These are phyloP conservation scores for Fomitopsis palustris DNA, from an alignment of 1,284 basidiomycete genomes.

Conservation along the genomic window DNA sequence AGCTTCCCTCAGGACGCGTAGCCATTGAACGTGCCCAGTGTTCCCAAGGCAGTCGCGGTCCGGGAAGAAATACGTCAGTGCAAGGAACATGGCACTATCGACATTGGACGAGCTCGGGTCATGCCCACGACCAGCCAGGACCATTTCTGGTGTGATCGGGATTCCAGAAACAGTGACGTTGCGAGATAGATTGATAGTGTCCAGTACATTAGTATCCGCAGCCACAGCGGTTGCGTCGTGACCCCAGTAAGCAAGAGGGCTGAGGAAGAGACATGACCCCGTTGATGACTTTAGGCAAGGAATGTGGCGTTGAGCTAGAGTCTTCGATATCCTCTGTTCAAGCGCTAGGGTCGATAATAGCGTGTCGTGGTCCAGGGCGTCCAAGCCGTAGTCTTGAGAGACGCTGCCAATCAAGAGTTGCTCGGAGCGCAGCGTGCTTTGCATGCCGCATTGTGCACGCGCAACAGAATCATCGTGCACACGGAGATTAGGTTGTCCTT, in stretches of 20 bases:
- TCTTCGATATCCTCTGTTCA: slow-evolving; percentile 51
- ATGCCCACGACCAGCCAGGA: slow-evolving; percentile 64
- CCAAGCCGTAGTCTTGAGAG: slow-evolving; percentile 42
- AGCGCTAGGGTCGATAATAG: slow-evolving; percentile 61
- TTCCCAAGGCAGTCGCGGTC: slow-evolving; percentile 65
- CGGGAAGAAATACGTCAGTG: slow-evolving; percentile 75
- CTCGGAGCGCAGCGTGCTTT: slow-evolving; percentile 76
- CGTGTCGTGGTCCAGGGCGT: slow-evolving; percentile 58
- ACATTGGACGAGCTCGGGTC: slow-evolving; percentile 47
- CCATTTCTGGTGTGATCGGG: slow-evolving; percentile 66
- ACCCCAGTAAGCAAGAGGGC: slow-evolving; percentile 73
- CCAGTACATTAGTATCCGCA: slow-evolving; percentile 53
- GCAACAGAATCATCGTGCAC: slow-evolving; percentile 68
- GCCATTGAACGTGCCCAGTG: slow-evolving; percentile 61
- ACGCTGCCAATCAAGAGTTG: slow-evolving; percentile 67
- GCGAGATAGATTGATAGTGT: slow-evolving; percentile 48
- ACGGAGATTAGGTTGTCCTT: slow-evolving; percentile 54
- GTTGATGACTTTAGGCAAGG: slow-evolving; percentile 48
- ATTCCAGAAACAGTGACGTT: slow-evolving; percentile 59
- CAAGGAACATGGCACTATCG: slow-evolving; percentile 67
- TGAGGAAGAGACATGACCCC: slow-evolving; percentile 63
- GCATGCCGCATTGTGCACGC: slow-evolving; percentile 67
- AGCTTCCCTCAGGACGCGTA: slow-evolving; percentile 50
- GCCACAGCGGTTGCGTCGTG: slow-evolving; percentile 51
- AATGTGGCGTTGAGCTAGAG: slow-evolving; percentile 38